phyloP scores from a whole-genome alignment of 2,329 filamentous ascomycete species.

The Fusarium sp. region DNA sequence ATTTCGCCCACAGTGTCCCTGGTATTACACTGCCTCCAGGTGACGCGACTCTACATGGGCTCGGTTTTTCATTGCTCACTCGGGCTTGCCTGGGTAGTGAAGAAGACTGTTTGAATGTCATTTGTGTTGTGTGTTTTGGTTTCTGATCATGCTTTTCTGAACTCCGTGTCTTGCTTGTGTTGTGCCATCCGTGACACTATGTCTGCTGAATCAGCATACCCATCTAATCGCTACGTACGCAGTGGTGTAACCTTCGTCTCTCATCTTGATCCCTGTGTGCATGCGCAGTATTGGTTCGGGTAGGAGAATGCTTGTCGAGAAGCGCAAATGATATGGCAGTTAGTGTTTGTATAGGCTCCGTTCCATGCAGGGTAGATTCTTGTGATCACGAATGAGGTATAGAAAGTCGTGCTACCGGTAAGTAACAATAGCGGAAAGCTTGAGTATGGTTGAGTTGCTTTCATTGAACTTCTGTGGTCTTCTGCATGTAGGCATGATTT shows the following conservation, averaged over 20 bases:
- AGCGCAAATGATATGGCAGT: not conserved
- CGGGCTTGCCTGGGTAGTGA: slow-evolving; percentile 49
- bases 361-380: slow-evolving; percentile 65
- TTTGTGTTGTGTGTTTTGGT: not conserved
- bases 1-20: slow-evolving; percentile 56
- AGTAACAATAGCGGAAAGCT: not conserved
- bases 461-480: too few relatives aligned
- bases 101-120: slow-evolving; percentile 42
- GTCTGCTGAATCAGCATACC: too few relatives aligned
- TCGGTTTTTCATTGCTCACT: slow-evolving; percentile 52
- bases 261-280: not conserved
- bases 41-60: slow-evolving; percentile 52
- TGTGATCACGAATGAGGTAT: not conserved
- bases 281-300: not conserved
- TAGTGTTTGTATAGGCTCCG: not conserved
- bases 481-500: too few relatives aligned
- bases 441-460: too few relatives aligned
- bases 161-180: not conserved
- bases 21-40: slow-evolving; percentile 48
- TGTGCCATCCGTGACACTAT: not conserved
- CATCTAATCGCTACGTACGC: not conserved
- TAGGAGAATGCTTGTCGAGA: not conserved
- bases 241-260: not conserved
- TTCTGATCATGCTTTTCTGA: too few relatives aligned
- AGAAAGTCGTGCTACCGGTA: not conserved